These are phyloP conservation scores for Termitomyces sp. DNA, from an alignment of 768 basidiomycete species.

Conservation along the genomic window DNA sequence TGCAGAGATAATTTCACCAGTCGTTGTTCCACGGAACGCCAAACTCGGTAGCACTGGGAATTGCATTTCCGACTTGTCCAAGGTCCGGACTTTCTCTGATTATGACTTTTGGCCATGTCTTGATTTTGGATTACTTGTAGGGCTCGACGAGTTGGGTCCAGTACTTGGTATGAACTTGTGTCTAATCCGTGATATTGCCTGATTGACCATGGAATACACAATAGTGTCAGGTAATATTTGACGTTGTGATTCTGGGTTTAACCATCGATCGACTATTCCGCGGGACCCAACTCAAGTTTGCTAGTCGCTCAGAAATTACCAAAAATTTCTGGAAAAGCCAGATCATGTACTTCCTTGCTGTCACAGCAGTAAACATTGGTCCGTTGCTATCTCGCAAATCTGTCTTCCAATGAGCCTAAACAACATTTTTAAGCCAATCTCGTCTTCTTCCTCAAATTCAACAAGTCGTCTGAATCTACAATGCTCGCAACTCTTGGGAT, in stretches of 20 bases:
- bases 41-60: slow-evolving; percentile 12
- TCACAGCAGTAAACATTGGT: slow-evolving; percentile 14
- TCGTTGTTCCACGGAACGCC: slow-evolving; percentile 15
- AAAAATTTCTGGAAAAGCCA: slow-evolving; percentile 17
- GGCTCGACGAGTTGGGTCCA: slow-evolving; percentile 17
- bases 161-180: slow-evolving; percentile 8
- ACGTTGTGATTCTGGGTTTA: slow-evolving; percentile 14
- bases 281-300: slow-evolving; percentile 10
- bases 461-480: slow-evolving; percentile 13
- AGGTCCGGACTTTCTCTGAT: slow-evolving; percentile 5
- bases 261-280: slow-evolving; percentile 15
- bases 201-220: background rate
- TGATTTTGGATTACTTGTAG: background rate
- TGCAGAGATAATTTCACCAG: slow-evolving; percentile 15
- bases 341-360: slow-evolving; percentile 16
- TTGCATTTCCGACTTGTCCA: slow-evolving; percentile 14
- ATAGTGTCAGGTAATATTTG: slow-evolving; percentile 16
- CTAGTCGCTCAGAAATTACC: slow-evolving; percentile 14
- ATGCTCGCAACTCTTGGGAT: slow-evolving; percentile 19
- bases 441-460: slow-evolving; percentile 16
- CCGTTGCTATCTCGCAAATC: background rate
- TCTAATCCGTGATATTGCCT: background rate
- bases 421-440: slow-evolving; percentile 12
- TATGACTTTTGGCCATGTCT: background rate
- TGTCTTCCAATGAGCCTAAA: background rate